Evolutionary conservation across 768 basidiomycete genomes (phyloP).

Genomic region (Podaxis sp.): DNA sequence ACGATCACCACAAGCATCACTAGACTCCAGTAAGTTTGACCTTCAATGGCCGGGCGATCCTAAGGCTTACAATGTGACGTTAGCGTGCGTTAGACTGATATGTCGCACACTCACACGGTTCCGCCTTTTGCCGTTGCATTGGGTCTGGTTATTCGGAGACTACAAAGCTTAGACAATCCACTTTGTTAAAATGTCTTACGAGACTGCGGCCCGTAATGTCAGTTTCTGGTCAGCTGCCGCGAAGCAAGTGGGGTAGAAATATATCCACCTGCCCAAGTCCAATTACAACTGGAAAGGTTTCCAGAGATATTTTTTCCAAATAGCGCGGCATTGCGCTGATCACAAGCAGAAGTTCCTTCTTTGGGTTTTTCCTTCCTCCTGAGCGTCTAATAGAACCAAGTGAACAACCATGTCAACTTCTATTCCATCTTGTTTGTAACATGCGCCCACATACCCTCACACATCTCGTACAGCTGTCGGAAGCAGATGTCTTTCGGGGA

Average conservation of each 20-base stretch:
- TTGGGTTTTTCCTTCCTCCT: background rate
- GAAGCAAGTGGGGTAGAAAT: background rate
- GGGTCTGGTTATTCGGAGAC: background rate
- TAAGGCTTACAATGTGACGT: background rate
- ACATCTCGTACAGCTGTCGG: background rate
- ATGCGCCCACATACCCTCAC: conserved; percentile 3
- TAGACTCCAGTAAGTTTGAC: conserved; percentile 14
- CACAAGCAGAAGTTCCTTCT: background rate
- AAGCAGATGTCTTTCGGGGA: background rate
- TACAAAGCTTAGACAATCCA: background rate
- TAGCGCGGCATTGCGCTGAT: background rate
- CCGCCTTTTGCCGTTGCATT: background rate
- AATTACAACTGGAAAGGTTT: background rate
- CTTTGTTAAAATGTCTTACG: background rate
- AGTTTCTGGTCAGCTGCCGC: background rate
- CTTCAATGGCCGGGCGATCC: background rate
- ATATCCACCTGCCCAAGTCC: background rate
- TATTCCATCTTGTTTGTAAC: background rate
- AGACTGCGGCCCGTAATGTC: background rate
- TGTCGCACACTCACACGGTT: background rate
- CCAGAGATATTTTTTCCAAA: background rate
- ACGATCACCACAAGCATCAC: conserved; percentile 27
- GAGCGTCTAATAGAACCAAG: background rate
- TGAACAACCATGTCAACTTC: background rate
- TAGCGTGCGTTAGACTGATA: background rate